Conservation (phyloP, 306 rosid genomes). For the Bauhinia variegata region DNA sequence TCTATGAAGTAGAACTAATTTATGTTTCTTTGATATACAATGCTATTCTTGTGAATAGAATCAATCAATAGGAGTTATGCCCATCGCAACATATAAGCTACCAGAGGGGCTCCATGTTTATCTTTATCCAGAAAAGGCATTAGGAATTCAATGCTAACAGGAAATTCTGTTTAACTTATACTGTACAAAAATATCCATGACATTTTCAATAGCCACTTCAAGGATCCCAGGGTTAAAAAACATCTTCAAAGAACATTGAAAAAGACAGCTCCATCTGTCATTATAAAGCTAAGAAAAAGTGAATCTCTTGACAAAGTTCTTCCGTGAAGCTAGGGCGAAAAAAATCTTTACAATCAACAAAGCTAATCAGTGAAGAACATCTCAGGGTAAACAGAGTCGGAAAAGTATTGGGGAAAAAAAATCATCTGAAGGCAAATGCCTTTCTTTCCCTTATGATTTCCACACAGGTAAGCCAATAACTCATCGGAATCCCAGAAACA, state of each 20-base stretch:
- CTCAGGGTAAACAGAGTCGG: background rate
- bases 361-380: conserved; percentile 10
- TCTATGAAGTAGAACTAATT: conserved; percentile 11
- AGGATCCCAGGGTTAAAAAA: background rate
- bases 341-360: conserved; percentile 35
- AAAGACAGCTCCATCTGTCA: conserved; percentile 11
- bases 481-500: conserved; percentile 38
- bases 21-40: conserved; percentile 5
- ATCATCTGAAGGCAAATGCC: conserved; percentile 15
- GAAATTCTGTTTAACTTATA: background rate
- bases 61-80: background rate
- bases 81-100: background rate
- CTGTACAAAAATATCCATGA: background rate
- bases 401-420: conserved; percentile 13
- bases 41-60: conserved; percentile 18
- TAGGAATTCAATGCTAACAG: background rate
- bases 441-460: conserved; percentile 25
- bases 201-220: background rate
- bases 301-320: background rate
- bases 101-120: background rate
- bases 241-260: background rate
- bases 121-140: background rate
- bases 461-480: conserved; percentile 26
- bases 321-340: background rate
- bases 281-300: conserved; percentile 13